Evolutionary conservation across 768 basidiomycete genomes (phyloP).

Genomic region (Cystoderma amianthinum): DNA sequence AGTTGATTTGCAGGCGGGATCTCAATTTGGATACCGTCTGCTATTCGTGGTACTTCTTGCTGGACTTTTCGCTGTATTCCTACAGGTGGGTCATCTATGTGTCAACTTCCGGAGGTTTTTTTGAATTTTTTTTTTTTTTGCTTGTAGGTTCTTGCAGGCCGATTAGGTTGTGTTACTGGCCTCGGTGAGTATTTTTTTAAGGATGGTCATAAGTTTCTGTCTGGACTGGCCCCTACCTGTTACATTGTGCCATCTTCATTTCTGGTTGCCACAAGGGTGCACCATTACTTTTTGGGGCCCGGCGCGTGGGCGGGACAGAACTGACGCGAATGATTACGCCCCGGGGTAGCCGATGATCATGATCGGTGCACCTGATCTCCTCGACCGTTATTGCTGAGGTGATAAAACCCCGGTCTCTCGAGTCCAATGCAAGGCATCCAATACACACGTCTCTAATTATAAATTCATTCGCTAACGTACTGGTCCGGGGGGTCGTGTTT

Average conservation of each 20-base stretch:
- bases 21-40: constrained; percentile 76
- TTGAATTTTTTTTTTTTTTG: constrained; percentile 2
- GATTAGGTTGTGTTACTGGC: constrained; percentile 79
- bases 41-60: constrained; percentile 83
- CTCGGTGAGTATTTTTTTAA: constrained; percentile 42
- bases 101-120: constrained; percentile 1
- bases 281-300: too few relatives aligned
- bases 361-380: not conserved
- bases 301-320: too few relatives aligned
- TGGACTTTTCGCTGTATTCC: constrained; percentile 74
- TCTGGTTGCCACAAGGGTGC: too few relatives aligned
- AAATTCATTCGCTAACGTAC: not conserved
- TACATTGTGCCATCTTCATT: not conserved
- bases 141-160: constrained; percentile 64
- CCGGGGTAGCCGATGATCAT: not conserved
- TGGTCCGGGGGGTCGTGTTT: constrained; percentile 2
- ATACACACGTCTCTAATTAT: too few relatives aligned
- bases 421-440: not conserved
- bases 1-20: constrained; percentile 85
- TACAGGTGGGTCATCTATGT: constrained; percentile 49
- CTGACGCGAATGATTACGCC: too few relatives aligned
- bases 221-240: not conserved
- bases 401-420: not conserved
- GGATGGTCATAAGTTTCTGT: not conserved
- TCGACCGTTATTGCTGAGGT: not conserved